Evolutionary conservation across 2,329 filamentous ascomycete species (phyloP).

Genomic region (Cercospora canescens): DNA sequence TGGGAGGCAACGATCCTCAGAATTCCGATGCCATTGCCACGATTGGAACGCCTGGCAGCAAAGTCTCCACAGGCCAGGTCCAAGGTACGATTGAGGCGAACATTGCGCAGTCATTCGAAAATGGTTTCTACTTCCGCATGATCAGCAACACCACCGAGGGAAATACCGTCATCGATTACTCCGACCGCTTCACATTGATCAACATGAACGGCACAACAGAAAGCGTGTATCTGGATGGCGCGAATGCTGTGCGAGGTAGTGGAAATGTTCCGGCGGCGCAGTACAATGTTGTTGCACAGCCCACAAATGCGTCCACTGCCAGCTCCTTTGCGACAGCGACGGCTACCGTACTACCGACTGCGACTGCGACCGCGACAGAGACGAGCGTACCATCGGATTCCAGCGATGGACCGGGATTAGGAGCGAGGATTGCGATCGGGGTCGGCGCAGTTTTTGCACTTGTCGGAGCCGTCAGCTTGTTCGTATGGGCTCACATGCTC

Average conservation of each 20-base stretch:
- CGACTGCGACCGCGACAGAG: constrained; percentile 2
- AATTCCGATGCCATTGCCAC: constrained; percentile 23
- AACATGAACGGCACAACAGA: constrained; percentile 63
- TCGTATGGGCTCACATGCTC: constrained; percentile 13
- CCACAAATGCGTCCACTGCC: constrained; percentile 1
- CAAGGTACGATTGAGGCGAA: constrained; percentile 17
- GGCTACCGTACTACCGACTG: not conserved
- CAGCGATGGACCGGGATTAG: not conserved
- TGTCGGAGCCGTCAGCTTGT: constrained; percentile 10
- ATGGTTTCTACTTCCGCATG: constrained; percentile 29
- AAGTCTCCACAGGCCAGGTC: constrained; percentile 13
- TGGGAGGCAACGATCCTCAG: constrained; percentile 23
- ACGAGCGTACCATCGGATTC: not conserved
- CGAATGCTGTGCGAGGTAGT: constrained; percentile 16
- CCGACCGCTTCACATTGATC: constrained; percentile 61
- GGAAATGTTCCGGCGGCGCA: constrained; percentile 23
- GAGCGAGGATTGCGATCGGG: constrained; percentile 9
- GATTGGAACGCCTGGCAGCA: constrained; percentile 16
- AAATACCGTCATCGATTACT: constrained; percentile 55
- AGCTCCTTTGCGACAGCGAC: constrained; percentile 1
- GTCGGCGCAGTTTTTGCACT: constrained; percentile 12
- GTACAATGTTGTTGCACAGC: constrained; percentile 17
- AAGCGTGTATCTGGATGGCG: constrained; percentile 35
- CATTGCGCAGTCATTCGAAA: constrained; percentile 22
- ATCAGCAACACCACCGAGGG: constrained; percentile 21